Evolutionary conservation across 345 rosid species (phyloP).

Genomic region (Eucalyptus erythrocorys): DNA sequence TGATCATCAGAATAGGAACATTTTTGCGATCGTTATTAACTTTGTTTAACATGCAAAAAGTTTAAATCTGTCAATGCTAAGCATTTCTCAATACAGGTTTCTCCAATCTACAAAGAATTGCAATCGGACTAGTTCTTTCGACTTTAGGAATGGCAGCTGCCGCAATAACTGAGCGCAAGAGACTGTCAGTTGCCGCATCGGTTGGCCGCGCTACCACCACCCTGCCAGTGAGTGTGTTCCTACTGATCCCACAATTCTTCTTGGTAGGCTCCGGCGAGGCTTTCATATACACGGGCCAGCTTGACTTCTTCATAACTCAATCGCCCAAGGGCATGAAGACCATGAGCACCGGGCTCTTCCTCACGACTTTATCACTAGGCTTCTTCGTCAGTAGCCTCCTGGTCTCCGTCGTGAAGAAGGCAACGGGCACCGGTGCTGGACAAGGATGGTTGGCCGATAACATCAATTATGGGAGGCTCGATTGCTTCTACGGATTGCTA

Average conservation of each 20-base stretch:
- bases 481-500: slow-evolving; percentile 49
- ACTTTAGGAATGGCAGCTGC: slow-evolving; percentile 45
- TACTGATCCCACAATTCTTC: slow-evolving; percentile 50
- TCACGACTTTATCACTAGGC: slow-evolving; percentile 48
- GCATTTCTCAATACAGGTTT: slow-evolving; percentile 22
- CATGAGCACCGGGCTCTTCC: slow-evolving; percentile 67
- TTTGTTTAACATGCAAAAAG: neutral
- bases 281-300: slow-evolving; percentile 57
- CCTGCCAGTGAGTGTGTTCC: slow-evolving; percentile 39
- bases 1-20: neutral
- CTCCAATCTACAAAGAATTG: slow-evolving; percentile 38
- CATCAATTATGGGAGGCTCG: slow-evolving; percentile 52
- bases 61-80: neutral
- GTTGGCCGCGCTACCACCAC: slow-evolving; percentile 1
- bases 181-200: slow-evolving; percentile 22
- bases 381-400: slow-evolving; percentile 53
- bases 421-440: slow-evolving; percentile 11
- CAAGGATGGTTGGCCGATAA: slow-evolving; percentile 51
- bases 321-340: slow-evolving; percentile 71
- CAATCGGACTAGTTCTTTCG: slow-evolving; percentile 37
- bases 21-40: neutral
- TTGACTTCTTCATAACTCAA: slow-evolving; percentile 57
- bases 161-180: slow-evolving; percentile 27
- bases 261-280: slow-evolving; percentile 57
- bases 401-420: slow-evolving; percentile 34